Base-by-base conservation (phyloP, 2,329 filamentous ascomycete species). In the Colletotrichum sp. region DNA sequence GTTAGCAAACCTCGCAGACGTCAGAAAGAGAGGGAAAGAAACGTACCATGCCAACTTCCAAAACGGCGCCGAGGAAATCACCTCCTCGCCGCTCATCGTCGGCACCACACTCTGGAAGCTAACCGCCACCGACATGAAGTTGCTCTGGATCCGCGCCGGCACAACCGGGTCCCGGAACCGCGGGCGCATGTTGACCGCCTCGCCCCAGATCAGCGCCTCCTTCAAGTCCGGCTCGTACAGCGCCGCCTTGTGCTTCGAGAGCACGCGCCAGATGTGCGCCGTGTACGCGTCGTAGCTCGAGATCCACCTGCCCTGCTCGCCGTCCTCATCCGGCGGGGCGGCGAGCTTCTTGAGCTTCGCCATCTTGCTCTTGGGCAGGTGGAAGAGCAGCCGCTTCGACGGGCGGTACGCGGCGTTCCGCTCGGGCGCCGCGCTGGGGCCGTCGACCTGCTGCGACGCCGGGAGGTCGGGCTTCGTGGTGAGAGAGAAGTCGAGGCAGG, bases 231-330 rank as follows among this genome's bases (percentile, higher is more conserved):
- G 76, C 1, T 84, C 81, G 77, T 83, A 86, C 7, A 85, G 52
- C 0, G 79, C 78, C 0, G 82, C 81, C 30, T 85, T 83, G 12
- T 85, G 79, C 6, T 81, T 80, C 6, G 84, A 81, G 0, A 87
- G 73, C 4, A 79, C 79, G 6, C 86, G 84, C 85, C 86, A 87
- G 10, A 87, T 80, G 52, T 84, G 83, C 13, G 86, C 85, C 7
- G 81, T 81, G 73, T 84, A 83, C 28, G 85, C 85, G 66, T 88
- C 87, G 76, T 87, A 88, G 8, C 84, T 88, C 8, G 86, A 88
- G 52, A 88, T 82, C 85, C 85, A 87, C 13, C 65, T 18, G 21
- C 62, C 62, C 55, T 79, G 18, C 52, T 79, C 78, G 12, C 81
- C 82, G n/a, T 84, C 83, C 0, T 78, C 83, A 1, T 78, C 71